Conservation (phyloP, 2,329 filamentous ascomycete species). For the Meredithiella fracta region DNA sequence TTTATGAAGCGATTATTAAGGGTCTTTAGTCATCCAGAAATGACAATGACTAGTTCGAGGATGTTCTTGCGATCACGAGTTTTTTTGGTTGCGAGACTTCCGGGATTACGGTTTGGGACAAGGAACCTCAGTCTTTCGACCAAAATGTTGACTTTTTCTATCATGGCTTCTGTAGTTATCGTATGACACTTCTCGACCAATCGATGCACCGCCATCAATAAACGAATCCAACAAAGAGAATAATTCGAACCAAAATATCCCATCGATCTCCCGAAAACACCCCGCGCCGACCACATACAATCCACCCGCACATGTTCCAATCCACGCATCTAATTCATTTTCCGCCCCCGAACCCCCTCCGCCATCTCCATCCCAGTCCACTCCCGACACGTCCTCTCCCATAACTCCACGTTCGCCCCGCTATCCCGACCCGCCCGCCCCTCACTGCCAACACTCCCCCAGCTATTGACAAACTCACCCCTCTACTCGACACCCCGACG, state of each 20-base stretch:
- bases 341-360: neutral
- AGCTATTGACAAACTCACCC: neutral
- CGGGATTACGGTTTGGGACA: neutral
- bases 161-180: neutral
- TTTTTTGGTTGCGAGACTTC: no score
- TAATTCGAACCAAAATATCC: neutral
- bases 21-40: no score
- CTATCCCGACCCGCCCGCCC: neutral
- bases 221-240: neutral
- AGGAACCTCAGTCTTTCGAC: neutral
- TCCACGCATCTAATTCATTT: neutral
- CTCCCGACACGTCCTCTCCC: neutral
- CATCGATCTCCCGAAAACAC: slow-evolving; percentile 1
- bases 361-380: neutral
- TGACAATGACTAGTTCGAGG: no score
- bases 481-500: neutral
- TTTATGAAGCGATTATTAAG: no score
- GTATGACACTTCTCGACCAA: neutral
- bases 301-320: neutral
- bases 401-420: neutral
- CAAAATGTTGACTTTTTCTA: neutral
- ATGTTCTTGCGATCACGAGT: no score
- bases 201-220: neutral
- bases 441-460: neutral
- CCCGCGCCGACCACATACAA: neutral